Evolutionary conservation across 2,329 filamentous ascomycete species (phyloP).

Genomic region (Graphium sp.): DNA sequence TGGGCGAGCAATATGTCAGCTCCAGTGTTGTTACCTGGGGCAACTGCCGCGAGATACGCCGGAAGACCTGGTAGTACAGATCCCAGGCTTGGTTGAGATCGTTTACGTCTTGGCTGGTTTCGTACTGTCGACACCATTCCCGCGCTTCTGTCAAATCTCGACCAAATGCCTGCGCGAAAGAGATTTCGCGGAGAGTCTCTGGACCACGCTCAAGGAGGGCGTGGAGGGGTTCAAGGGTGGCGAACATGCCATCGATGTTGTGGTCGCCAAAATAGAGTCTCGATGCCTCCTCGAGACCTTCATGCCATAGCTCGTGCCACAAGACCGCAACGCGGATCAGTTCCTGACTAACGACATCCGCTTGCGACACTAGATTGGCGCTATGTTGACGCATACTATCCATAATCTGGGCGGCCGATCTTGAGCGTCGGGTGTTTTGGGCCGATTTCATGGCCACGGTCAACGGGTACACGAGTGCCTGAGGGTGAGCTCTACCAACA

Average conservation of each 20-base stretch:
- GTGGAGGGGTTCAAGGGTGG: constrained; percentile 76
- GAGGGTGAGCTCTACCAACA: constrained; percentile 85
- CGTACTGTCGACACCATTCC: constrained; percentile 90
- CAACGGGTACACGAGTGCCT: constrained; percentile 89
- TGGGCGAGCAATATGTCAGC: constrained; percentile 91
- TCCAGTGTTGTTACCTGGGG: constrained; percentile 87
- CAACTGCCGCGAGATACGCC: constrained; percentile 82
- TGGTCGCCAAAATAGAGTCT: constrained; percentile 93
- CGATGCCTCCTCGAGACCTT: constrained; percentile 91
- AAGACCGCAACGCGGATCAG: constrained; percentile 91
- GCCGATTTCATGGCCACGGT: constrained; percentile 95
- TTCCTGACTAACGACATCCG: constrained; percentile 87
- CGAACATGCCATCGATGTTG: constrained; percentile 96
- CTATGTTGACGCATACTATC: constrained; percentile 96
- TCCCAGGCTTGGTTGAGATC: constrained; percentile 99
- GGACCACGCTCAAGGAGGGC: constrained; percentile 81
- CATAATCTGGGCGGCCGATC: constrained; percentile 88
- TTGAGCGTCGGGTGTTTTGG: constrained; percentile 65
- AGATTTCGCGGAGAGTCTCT: constrained; percentile 87
- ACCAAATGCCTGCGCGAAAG: constrained; percentile 93
- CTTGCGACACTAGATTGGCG: constrained; percentile 81
- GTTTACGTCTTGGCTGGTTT: constrained; percentile 72
- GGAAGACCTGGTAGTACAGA: constrained; percentile 96
- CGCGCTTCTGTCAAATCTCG: constrained; percentile 87
- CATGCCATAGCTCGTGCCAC: constrained; percentile 99